Conservation (phyloP, 352 stramenopile species). For the Detonula confervacea region DNA sequence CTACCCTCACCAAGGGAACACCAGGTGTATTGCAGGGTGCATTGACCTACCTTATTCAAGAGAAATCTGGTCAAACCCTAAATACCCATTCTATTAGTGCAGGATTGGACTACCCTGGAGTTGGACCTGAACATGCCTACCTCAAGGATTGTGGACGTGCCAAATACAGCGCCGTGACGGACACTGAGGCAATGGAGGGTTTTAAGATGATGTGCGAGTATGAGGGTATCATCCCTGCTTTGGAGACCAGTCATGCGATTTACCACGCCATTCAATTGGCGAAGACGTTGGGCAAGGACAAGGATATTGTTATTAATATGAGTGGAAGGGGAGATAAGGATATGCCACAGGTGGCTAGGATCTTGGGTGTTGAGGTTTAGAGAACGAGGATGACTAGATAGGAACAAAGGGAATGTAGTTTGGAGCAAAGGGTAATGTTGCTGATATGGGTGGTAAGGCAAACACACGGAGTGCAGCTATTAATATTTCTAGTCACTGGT, state of each 20-base stretch:
- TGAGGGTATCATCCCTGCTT: constrained; percentile 97
- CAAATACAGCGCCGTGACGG: constrained; percentile 96
- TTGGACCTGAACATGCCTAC: constrained; percentile 96
- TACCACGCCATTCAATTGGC: constrained; percentile 93
- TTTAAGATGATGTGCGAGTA: constrained; percentile 95
- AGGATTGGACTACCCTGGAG: constrained; percentile 97
- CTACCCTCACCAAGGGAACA: constrained; percentile 92
- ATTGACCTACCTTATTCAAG: constrained; percentile 97
- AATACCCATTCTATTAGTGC: constrained; percentile 96
- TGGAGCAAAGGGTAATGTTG: too few species aligned
- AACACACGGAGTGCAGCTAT: too few species aligned
- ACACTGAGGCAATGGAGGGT: constrained; percentile 95
- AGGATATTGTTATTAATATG: constrained; percentile 97
- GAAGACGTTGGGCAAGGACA: constrained; percentile 88
- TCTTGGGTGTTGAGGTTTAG: constrained; percentile 92
- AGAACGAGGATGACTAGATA: too few species aligned
- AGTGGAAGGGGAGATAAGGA: constrained; percentile 98
- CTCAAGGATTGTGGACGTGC: constrained; percentile 95
- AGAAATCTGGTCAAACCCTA: constrained; percentile 92
- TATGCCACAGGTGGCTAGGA: constrained; percentile 97
- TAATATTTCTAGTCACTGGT: too few species aligned
- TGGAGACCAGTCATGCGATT: constrained; percentile 96
- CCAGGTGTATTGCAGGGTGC: constrained; percentile 97
- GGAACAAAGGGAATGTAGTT: too few species aligned
- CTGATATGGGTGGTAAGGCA: too few species aligned